Conservation (phyloP, 2,329 filamentous ascomycete genomes). For the Alternaria ethzedia region DNA sequence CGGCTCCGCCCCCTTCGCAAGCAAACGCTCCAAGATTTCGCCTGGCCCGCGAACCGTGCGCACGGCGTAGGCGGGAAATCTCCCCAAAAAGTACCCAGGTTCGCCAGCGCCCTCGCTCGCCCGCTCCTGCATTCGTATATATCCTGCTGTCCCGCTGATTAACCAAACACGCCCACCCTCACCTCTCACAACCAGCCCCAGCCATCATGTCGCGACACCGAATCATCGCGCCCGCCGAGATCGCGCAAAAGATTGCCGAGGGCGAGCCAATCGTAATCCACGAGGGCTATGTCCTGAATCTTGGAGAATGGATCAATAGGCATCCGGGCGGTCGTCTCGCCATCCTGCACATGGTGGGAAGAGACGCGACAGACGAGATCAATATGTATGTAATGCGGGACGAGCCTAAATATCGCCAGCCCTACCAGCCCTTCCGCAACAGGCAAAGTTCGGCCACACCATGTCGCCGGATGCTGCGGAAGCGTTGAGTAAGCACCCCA, state of each 20-base stretch:
- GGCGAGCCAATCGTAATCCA: constrained; percentile 64
- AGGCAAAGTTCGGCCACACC: constrained; percentile 8
- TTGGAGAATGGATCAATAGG: constrained; percentile 64
- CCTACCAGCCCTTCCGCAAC: constrained; percentile 10
- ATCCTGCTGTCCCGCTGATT: constrained; percentile 12
- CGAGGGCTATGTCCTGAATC: constrained; percentile 61
- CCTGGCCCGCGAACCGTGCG: constrained; percentile 14
- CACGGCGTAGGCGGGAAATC: constrained; percentile 11
- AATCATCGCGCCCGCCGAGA: constrained; percentile 53
- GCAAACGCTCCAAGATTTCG: constrained; percentile 12
- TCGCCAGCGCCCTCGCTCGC: constrained; percentile 1
- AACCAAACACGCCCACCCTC: constrained; percentile 1
- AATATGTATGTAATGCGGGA: constrained; percentile 56
- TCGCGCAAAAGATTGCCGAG: constrained; percentile 61
- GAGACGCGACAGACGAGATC: constrained; percentile 66
- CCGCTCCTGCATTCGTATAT: constrained; percentile 9
- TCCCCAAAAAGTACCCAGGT: constrained; percentile 10
- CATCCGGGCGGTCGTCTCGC: constrained; percentile 67
- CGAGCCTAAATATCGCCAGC: constrained; percentile 1
- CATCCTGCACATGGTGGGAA: constrained; percentile 67
- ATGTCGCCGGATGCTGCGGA: constrained; percentile 12
- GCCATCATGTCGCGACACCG: constrained; percentile 27
- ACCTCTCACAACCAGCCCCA: constrained; percentile 3
- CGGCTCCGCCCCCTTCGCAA: constrained; percentile 17
- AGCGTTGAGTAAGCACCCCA: constrained; percentile 15